phyloP scores from a whole-genome alignment of 2,329 filamentous ascomycete genomes.

The Trichophyton mentagrophytes region DNA sequence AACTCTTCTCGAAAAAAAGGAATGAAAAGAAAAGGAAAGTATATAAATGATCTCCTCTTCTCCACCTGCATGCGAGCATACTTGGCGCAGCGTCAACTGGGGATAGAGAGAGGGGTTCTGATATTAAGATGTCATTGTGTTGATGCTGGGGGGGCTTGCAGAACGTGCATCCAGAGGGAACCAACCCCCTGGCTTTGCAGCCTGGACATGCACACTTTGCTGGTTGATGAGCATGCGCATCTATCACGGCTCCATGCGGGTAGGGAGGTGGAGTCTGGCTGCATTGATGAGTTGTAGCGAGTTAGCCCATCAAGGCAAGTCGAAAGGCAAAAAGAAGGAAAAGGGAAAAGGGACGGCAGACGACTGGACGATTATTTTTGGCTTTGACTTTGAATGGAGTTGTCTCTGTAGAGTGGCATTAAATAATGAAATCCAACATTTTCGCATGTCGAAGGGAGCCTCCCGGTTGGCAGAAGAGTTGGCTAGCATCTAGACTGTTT shows the following conservation, averaged over 20 bases:
- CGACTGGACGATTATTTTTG: neutral
- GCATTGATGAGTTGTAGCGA: neutral
- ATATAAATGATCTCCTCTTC: neutral
- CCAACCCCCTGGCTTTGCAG: neutral
- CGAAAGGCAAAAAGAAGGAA: neutral
- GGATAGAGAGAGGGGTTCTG: neutral
- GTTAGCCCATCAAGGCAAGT: neutral
- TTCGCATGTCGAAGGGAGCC: neutral
- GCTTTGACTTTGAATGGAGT: neutral
- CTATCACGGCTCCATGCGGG: constrained; percentile 1
- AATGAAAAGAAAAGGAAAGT: neutral
- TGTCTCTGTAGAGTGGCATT: neutral
- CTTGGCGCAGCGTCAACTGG: neutral
- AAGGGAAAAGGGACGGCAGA: neutral
- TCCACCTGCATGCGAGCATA: neutral
- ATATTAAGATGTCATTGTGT: neutral
- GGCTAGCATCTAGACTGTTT: neutral
- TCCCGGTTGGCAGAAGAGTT: neutral
- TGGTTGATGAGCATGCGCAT: neutral
- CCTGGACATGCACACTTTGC: neutral
- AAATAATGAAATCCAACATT: neutral
- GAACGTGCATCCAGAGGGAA: neutral
- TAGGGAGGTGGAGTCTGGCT: neutral
- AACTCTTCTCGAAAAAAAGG: neutral
- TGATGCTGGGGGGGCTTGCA: neutral